Evolutionary conservation across 805 yeast genomes (phyloP), one percentile per base, ranked within the genome.

Genomic region (Yarrowia sp.): DNA sequence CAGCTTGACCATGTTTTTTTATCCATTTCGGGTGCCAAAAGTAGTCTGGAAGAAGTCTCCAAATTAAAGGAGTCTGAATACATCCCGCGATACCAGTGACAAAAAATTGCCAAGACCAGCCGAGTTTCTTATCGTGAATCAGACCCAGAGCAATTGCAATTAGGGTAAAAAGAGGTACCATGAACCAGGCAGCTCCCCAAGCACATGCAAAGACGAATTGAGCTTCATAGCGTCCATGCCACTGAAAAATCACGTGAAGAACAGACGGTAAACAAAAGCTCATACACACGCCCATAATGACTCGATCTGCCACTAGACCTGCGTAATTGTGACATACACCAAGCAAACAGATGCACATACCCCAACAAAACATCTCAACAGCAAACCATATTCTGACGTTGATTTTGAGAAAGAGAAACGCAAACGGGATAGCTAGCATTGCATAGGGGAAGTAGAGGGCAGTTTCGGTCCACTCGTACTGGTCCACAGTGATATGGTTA

Each of bases 141-240:
- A 47, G 51, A 32, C 51, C 51, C 28, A 47, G 51, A n/a, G 51
- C 51, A 47, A 47, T 47, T 3, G 51, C 51, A 32, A 47, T 47
- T 4, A 47, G 28, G 0, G 51, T 47, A 32, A 47, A 47, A 13
- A 47, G n/a, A 8, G 51, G 51, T 6, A 47, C 51, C 51, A 47
- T 47, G 51, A 47, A 47, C 51, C 51, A 47, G 38, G 51, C 51
- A 1, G 51, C 51, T 32, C 51, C 51, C 51, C 51, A 47, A 9
- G 51, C 38, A 32, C 51, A 47, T 6, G 51, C 51, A n/a, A 47
- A 32, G 5, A 47, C 51, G 28, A 47, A 47, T 15, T 47, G 51
- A 1, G 51, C 51, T 17, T 47, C 51, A 15, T 32, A 47, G 1
- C 51, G 10, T 4, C 51, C 51, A 15, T 47, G 51, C 51, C 51